Conservation (phyloP, 2,329 filamentous ascomycete genomes). For the Fusarium neocosmosporiellum region DNA sequence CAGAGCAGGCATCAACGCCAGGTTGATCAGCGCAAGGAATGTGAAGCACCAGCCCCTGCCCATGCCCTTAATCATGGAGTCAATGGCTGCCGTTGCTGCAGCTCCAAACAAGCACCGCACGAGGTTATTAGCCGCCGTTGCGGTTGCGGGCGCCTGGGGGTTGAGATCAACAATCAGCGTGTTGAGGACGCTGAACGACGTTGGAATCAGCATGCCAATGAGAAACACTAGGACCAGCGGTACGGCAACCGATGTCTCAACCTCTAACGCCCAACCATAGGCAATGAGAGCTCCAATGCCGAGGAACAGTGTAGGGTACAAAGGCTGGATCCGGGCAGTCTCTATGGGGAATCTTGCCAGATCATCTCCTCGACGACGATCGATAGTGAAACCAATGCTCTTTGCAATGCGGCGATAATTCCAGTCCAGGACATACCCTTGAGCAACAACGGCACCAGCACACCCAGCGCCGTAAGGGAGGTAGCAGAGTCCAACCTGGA, state of each 20-base stretch:
- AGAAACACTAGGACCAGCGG: slow-evolving; percentile 68
- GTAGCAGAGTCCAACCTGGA: slow-evolving; percentile 66
- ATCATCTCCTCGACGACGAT: slow-evolving; percentile 66
- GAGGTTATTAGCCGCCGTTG: slow-evolving; percentile 73
- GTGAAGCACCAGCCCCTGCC: slow-evolving; percentile 73
- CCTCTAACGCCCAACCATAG: slow-evolving; percentile 69
- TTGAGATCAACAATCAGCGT: slow-evolving; percentile 73
- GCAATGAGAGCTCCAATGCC: slow-evolving; percentile 64
- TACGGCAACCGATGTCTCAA: slow-evolving; percentile 62
- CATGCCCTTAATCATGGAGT: slow-evolving; percentile 66
- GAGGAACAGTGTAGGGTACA: slow-evolving; percentile 65
- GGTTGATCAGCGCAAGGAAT: slow-evolving; percentile 64
- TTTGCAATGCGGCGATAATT: slow-evolving; percentile 78
- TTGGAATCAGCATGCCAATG: slow-evolving; percentile 68
- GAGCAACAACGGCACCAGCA: slow-evolving; percentile 59
- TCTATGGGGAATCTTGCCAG: slow-evolving; percentile 66
- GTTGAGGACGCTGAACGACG: slow-evolving; percentile 72
- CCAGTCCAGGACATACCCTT: slow-evolving; percentile 70
- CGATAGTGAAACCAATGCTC: slow-evolving; percentile 69
- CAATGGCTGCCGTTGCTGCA: slow-evolving; percentile 67
- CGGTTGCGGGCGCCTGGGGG: slow-evolving; percentile 69
- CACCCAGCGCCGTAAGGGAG: slow-evolving; percentile 65
- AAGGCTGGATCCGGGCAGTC: slow-evolving; percentile 63
- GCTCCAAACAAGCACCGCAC: slow-evolving; percentile 72
- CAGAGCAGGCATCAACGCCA: slow-evolving; percentile 60